These are phyloP conservation scores for Rhynchosporium graminicola DNA, from an alignment of 2,329 filamentous ascomycete genomes.

Conservation along the genomic window DNA sequence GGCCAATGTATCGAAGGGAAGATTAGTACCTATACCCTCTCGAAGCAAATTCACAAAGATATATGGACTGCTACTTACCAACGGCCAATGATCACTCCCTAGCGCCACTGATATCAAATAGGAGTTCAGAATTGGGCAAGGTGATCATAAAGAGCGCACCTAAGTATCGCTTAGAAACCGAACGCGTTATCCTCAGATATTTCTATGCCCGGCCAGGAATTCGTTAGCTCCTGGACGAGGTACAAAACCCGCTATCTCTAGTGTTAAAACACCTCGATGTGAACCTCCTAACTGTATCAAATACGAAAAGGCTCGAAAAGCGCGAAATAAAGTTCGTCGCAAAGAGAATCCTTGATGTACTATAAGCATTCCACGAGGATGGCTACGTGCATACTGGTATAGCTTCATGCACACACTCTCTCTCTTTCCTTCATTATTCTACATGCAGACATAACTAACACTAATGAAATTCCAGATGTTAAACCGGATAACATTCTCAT, in stretches of 20 bases:
- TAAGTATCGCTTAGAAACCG: conserved; percentile 23
- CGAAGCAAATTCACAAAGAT: conserved; percentile 23
- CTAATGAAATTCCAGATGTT: conserved; percentile 29
- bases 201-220: conserved; percentile 19
- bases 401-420: conserved; percentile 1
- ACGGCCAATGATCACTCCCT: background rate
- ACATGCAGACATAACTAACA: conserved; percentile 9
- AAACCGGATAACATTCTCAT: conserved; percentile 42
- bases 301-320: conserved; percentile 16
- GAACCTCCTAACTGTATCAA: conserved; percentile 22
- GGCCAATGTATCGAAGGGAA: conserved; percentile 23
- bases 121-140: conserved; percentile 17
- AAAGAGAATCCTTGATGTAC: conserved; percentile 24
- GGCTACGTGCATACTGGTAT: conserved; percentile 30
- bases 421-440: conserved; percentile 9
- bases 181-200: conserved; percentile 23
- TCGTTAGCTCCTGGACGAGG: conserved; percentile 25
- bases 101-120: conserved; percentile 7
- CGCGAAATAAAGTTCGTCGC: conserved; percentile 27
- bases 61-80: conserved; percentile 23
- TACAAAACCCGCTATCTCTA: conserved; percentile 21
- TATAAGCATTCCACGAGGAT: conserved; percentile 26
- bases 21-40: conserved; percentile 19
- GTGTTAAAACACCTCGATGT: conserved; percentile 27
- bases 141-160: conserved; percentile 23